A percentile compares a stretch with the other conserved stretches of the same genome.
phyloP scores from a whole-genome alignment of 352 stramenopile genomes.

The Phytophthora rubi region DNA sequence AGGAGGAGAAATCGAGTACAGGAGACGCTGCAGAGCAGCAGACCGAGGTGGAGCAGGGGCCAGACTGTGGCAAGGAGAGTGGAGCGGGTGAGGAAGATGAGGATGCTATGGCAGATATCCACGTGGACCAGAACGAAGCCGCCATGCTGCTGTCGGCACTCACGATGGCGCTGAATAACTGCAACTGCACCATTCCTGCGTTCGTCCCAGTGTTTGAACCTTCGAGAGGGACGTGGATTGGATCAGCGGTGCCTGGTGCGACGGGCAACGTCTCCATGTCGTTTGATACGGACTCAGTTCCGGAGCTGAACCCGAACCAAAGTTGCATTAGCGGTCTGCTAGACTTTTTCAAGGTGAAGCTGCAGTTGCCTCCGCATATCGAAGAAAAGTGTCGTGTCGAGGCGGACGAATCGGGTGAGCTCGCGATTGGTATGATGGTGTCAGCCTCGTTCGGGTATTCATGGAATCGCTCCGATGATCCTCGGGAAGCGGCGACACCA shows the following conservation, averaged over 20 bases:
- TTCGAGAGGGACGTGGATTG: conserved; percentile 67
- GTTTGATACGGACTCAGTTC: conserved; percentile 80
- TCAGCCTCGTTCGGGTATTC: conserved; percentile 73
- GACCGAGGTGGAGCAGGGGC: neutral
- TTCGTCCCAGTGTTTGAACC: conserved; percentile 74
- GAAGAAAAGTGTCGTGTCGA: conserved; percentile 67
- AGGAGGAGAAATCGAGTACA: neutral
- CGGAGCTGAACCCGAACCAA: conserved; percentile 76
- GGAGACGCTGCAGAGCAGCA: neutral
- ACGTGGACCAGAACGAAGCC: conserved; percentile 70
- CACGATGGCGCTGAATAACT: conserved; percentile 77
- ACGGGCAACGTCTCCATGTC: conserved; percentile 78
- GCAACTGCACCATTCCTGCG: conserved; percentile 81
- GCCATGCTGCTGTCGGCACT: conserved; percentile 73
- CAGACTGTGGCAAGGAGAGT: neutral
- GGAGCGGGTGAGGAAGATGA: conserved; percentile 3
- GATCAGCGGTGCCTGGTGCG: conserved; percentile 67
- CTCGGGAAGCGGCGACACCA: conserved; percentile 35
- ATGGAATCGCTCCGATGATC: conserved; percentile 57
- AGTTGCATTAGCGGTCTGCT: conserved; percentile 80
- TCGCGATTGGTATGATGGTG: conserved; percentile 65
- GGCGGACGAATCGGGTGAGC: conserved; percentile 39
- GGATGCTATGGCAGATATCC: conserved; percentile 45
- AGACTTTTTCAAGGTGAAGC: conserved; percentile 85
- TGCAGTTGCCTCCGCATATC: conserved; percentile 65